phyloP scores from a whole-genome alignment of 352 stramenopile species.

The Phytophthora europaea region DNA sequence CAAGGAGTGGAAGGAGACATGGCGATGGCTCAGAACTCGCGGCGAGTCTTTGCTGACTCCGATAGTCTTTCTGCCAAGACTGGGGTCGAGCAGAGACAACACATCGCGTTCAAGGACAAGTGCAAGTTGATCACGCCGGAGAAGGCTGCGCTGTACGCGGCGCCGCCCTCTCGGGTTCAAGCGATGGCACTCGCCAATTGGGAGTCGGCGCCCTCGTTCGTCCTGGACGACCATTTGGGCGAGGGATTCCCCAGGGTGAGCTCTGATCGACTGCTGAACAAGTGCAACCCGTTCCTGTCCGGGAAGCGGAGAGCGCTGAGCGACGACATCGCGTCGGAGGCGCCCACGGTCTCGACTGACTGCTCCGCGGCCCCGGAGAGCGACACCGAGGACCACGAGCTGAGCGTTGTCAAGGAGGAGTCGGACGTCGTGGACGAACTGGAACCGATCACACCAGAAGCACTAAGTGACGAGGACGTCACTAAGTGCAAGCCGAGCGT shows the following conservation, averaged over 20 bases:
- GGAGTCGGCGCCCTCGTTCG: constrained; percentile 35
- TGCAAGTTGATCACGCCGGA: constrained; percentile 32
- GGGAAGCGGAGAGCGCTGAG: constrained; percentile 32
- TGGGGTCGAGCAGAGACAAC: background rate
- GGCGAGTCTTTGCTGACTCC: constrained; percentile 20
- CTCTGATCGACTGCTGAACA: constrained; percentile 38
- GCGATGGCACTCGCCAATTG: constrained; percentile 40
- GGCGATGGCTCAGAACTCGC: constrained; percentile 32
- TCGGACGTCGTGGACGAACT: background rate
- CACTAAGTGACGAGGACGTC: background rate
- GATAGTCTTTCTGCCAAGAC: constrained; percentile 8
- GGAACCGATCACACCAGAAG: background rate
- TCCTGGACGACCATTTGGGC: constrained; percentile 31
- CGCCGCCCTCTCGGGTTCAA: constrained; percentile 18
- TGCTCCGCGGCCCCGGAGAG: constrained; percentile 32
- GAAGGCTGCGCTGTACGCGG: constrained; percentile 13
- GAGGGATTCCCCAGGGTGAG: constrained; percentile 18
- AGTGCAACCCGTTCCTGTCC: constrained; percentile 46
- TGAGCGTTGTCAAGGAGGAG: constrained; percentile 20
- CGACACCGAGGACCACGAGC: constrained; percentile 15
- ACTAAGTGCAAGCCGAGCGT: background rate
- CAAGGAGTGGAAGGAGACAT: constrained; percentile 41
- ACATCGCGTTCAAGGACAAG: constrained; percentile 48
- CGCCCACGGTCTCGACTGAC: constrained; percentile 37
- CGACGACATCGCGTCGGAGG: constrained; percentile 36